Percentiles rank a stretch among this genome's conserved stretches.
Evolutionary conservation across 352 stramenopile genomes (phyloP).

Genomic region (Phytophthora sansomeana): DNA sequence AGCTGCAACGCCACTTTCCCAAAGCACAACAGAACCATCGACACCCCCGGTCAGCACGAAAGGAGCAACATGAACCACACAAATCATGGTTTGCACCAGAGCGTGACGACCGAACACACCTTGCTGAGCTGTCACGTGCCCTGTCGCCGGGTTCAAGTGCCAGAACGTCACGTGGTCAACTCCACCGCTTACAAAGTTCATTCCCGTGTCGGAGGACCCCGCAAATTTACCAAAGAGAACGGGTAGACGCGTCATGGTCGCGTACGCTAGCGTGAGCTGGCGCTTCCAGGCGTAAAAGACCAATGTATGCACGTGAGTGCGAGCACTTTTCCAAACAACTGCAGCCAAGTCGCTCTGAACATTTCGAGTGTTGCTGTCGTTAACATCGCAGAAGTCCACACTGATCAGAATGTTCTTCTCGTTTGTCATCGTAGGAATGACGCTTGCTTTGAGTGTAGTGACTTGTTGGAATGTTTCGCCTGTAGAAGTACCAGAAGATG

Average conservation of each 20-base stretch:
- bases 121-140: conserved; percentile 58
- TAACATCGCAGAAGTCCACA: conserved; percentile 40
- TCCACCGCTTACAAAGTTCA: conserved; percentile 70
- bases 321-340: conserved; percentile 59
- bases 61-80: conserved; percentile 43
- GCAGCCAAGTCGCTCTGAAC: conserved; percentile 53
- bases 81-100: conserved; percentile 57
- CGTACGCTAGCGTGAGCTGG: conserved; percentile 36
- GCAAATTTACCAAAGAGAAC: conserved; percentile 70
- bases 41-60: conserved; percentile 67
- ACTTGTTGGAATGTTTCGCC: conserved; percentile 43
- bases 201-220: conserved; percentile 8
- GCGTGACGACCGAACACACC: conserved; percentile 75
- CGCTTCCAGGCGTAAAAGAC: conserved; percentile 58
- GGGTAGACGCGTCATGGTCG: conserved; percentile 59
- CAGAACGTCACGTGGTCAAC: conserved; percentile 78
- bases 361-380: conserved; percentile 14
- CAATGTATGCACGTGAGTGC: conserved; percentile 53
- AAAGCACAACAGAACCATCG: conserved; percentile 60
- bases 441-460: conserved; percentile 29
- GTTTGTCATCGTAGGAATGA: neutral
- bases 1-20: conserved; percentile 60
- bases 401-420: conserved; percentile 29
- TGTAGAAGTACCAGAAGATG: neutral
- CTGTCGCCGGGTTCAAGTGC: conserved; percentile 54